A percentile compares a stretch with the other conserved stretches of the same genome.
Evolutionary conservation across 2,329 filamentous ascomycete genomes (phyloP).

Genomic region (Cladosporium sp.): DNA sequence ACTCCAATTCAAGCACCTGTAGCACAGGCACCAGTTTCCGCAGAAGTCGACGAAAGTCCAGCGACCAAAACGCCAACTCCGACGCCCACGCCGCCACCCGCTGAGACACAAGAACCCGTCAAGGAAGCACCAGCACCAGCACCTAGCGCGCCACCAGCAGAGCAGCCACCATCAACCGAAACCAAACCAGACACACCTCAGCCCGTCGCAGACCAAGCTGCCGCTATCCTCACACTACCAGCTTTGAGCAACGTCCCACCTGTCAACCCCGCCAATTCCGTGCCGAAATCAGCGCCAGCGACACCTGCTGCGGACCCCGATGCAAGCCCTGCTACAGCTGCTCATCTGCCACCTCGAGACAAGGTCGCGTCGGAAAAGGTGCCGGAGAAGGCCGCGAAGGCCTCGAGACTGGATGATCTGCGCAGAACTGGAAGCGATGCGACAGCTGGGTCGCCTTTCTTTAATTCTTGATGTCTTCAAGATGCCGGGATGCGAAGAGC

Average conservation of each 20-base stretch:
- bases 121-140: not conserved
- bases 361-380: not conserved
- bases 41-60: conserved; percentile 28
- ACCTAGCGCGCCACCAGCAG: not conserved
- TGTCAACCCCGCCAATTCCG: too few species aligned
- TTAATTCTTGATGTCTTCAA: too few species aligned
- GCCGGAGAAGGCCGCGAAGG: not conserved
- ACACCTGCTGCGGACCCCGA: conserved; percentile 4
- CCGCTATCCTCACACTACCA: too few species aligned
- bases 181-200: not conserved
- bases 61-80: conserved; percentile 15
- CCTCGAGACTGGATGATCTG: not conserved
- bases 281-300: not conserved
- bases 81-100: not conserved
- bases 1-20: conserved; percentile 14
- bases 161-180: not conserved
- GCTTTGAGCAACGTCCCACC: too few species aligned
- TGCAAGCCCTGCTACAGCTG: conserved; percentile 10
- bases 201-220: not conserved
- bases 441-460: too few species aligned
- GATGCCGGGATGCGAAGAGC: too few species aligned
- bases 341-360: not conserved
- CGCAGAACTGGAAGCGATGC: not conserved
- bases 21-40: conserved; percentile 1
- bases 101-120: not conserved